phyloP scores from a whole-genome alignment of 129 eudicot species.

The Glebionis coronaria region DNA sequence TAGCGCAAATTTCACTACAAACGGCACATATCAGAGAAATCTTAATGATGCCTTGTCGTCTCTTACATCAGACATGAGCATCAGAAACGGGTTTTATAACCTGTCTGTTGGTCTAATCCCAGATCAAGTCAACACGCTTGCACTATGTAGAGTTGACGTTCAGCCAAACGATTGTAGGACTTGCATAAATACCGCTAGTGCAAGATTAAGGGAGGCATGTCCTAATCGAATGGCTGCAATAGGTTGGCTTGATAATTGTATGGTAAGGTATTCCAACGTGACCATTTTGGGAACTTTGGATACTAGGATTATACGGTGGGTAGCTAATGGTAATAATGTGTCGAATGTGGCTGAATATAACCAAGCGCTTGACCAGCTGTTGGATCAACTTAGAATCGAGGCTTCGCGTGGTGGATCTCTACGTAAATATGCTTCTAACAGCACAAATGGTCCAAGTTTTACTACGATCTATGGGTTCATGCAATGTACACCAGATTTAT shows the following conservation, averaged over 20 bases:
- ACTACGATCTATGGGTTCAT: conserved; percentile 32
- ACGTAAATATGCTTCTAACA: conserved; percentile 37
- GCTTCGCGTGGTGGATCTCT: conserved; percentile 33
- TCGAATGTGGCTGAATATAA: conserved; percentile 22
- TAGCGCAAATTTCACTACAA: conserved; percentile 27
- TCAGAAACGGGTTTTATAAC: conserved; percentile 28
- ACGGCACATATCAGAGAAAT: conserved; percentile 35
- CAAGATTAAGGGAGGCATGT: conserved; percentile 10
- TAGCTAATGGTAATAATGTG: neutral
- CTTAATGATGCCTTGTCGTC: conserved; percentile 35
- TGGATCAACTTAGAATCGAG: conserved; percentile 27
- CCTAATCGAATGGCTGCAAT: conserved; percentile 29
- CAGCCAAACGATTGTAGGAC: conserved; percentile 11
- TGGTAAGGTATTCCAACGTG: conserved; percentile 39
- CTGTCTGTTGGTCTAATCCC: conserved; percentile 22
- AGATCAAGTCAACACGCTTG: conserved; percentile 27
- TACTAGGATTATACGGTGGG: neutral
- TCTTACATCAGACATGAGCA: conserved; percentile 19
- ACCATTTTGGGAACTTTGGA: conserved; percentile 15
- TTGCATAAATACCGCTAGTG: conserved; percentile 19
- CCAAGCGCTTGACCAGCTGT: conserved; percentile 18
- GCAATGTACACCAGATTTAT: conserved; percentile 66
- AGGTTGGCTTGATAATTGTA: conserved; percentile 37
- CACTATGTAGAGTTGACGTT: conserved; percentile 36
- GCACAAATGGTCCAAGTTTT: conserved; percentile 4